A percentile compares a stretch with the other conserved stretches of the same genome.
phyloP scores from a whole-genome alignment of 768 basidiomycete genomes.

The Myochromella boudieri region DNA sequence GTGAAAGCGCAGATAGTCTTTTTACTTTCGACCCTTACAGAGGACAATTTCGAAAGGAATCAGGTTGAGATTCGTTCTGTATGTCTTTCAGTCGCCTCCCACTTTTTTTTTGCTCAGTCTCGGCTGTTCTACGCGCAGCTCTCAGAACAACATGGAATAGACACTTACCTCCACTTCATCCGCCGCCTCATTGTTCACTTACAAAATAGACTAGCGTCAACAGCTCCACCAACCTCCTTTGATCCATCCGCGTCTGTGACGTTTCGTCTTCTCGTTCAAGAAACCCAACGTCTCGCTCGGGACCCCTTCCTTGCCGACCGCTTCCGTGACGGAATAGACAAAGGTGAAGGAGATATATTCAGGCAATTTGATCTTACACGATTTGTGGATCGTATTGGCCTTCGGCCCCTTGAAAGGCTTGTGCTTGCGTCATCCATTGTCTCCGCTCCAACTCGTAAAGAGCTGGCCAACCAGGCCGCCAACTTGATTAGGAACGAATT shows the following conservation, averaged over 20 bases:
- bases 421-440: conserved; percentile 76
- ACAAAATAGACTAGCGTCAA: conserved; percentile 63
- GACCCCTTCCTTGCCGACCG: conserved; percentile 90
- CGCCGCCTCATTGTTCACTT: conserved; percentile 92
- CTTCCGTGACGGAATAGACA: conserved; percentile 88
- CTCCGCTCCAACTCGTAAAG: conserved; percentile 54
- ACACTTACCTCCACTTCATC: conserved; percentile 97
- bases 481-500: conserved; percentile 75
- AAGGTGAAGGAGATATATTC: conserved; percentile 82
- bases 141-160: conserved; percentile 94
- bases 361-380: conserved; percentile 80
- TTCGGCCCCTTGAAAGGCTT: conserved; percentile 77
- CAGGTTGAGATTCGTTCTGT: conserved; percentile 94
- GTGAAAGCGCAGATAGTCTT: conserved; percentile 98
- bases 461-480: conserved; percentile 63
- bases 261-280: conserved; percentile 84
- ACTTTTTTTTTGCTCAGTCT: conserved; percentile 8
- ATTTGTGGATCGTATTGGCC: conserved; percentile 79
- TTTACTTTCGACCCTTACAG: conserved; percentile 91
- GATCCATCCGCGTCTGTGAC: conserved; percentile 79
- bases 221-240: conserved; percentile 60
- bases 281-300: conserved; percentile 84
- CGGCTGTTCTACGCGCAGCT: conserved; percentile 53
- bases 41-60: conserved; percentile 95
- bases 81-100: conserved; percentile 33